These are phyloP conservation scores for Magnaporthiopsis rhizophila DNA, from an alignment of 2,329 filamentous ascomycete genomes.

Conservation along the genomic window DNA sequence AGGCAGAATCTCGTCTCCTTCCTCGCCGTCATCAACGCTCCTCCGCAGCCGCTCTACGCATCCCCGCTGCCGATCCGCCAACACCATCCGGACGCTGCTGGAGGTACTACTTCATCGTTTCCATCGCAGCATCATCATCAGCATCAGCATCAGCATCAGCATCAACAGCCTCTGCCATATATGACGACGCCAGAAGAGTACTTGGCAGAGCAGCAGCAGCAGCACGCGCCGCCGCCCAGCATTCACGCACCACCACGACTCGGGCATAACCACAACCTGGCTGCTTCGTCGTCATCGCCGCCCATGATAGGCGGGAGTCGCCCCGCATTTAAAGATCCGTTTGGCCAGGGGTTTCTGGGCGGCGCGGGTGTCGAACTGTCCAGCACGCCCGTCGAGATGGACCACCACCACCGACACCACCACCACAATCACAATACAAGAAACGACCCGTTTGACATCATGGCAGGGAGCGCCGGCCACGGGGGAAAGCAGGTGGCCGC, in stretches of 20 bases:
- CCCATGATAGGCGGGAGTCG: too few relatives aligned
- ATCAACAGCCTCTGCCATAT: background rate
- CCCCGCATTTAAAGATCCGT: background rate
- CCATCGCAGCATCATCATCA: too few relatives aligned
- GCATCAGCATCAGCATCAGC: too few relatives aligned
- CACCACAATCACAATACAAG: background rate
- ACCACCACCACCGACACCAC: too few relatives aligned
- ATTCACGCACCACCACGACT: too few relatives aligned
- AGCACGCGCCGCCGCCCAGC: too few relatives aligned
- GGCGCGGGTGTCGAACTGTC: background rate
- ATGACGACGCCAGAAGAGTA: background rate
- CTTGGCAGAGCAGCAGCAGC: background rate
- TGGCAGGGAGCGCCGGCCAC: too few relatives aligned
- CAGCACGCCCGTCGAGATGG: too few relatives aligned
- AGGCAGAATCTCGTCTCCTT: background rate
- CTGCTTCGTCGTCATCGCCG: background rate
- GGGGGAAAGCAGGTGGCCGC: background rate
- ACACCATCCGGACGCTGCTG: background rate
- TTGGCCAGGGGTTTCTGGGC: background rate
- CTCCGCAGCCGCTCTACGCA: background rate
- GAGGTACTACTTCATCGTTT: background rate
- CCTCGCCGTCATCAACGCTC: background rate
- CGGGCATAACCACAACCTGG: too few relatives aligned
- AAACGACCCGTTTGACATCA: background rate
- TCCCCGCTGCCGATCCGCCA: background rate